Evolutionary conservation across 139 green algal species (phyloP).

Genomic region (Micractinium conductrix): DNA sequence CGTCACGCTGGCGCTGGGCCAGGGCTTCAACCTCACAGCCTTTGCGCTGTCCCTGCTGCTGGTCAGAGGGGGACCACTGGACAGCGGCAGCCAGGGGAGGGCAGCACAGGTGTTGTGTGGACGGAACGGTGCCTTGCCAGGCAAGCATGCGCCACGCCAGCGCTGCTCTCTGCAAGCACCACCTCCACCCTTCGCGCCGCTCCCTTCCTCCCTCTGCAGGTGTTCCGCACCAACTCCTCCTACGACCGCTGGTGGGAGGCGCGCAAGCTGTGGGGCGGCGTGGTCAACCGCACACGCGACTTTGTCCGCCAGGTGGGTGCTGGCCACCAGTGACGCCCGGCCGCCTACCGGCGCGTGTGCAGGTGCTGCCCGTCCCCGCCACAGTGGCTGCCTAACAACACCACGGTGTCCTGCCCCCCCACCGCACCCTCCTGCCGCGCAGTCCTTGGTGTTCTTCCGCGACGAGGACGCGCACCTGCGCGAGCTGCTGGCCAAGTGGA

Average conservation of each 20-base stretch:
- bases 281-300: constrained; percentile 51
- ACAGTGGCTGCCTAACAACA: no score
- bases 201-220: not conserved
- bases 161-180: constrained; percentile 25
- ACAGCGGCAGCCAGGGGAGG: not conserved
- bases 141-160: not conserved
- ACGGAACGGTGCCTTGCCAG: no score
- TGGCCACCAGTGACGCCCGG: not conserved
- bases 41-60: constrained; percentile 64
- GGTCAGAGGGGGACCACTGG: constrained; percentile 27
- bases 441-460: constrained; percentile 23
- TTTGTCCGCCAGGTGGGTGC: constrained; percentile 49
- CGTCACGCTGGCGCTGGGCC: constrained; percentile 37
- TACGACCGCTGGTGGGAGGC: constrained; percentile 67
- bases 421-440: not conserved
- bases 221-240: constrained; percentile 56
- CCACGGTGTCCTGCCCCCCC: no score
- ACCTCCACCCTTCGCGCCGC: not conserved
- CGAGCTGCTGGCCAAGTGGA: constrained; percentile 49
- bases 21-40: constrained; percentile 50
- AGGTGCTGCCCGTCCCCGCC: no score
- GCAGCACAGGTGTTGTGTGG: no score
- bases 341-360: no score
- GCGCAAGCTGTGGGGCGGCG: constrained; percentile 50
- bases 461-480: constrained; percentile 30